These are phyloP conservation scores for Pulveroboletus sp. DNA, from an alignment of 768 basidiomycete species.

Conservation along the genomic window DNA sequence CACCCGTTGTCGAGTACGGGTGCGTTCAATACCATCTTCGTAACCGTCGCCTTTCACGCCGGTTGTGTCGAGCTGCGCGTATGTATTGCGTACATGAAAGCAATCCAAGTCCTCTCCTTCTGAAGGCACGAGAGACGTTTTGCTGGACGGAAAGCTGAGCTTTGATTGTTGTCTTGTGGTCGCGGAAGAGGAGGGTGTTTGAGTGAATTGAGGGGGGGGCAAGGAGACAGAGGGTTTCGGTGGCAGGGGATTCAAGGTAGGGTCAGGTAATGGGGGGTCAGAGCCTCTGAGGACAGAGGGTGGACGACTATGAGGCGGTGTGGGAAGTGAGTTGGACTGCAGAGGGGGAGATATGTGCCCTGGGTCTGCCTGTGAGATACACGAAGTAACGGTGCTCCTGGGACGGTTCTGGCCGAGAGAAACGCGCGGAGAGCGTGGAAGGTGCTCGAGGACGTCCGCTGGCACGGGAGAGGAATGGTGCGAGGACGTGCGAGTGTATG, in stretches of 20 bases:
- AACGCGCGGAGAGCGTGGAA: constrained; percentile 26
- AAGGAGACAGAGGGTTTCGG: constrained; percentile 19
- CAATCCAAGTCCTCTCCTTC: constrained; percentile 80
- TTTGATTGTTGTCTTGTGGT: constrained; percentile 26
- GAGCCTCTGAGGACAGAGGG: constrained; percentile 20
- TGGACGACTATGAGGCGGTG: constrained; percentile 28
- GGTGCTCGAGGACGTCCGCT: constrained; percentile 17
- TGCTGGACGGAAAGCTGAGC: constrained; percentile 41
- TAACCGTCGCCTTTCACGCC: constrained; percentile 96
- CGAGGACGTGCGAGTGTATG: constrained; percentile 18
- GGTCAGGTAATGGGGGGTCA: constrained; percentile 25
- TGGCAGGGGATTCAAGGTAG: constrained; percentile 13
- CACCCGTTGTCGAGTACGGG: constrained; percentile 62
- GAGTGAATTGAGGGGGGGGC: constrained; percentile 31
- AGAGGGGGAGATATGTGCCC: constrained; percentile 14
- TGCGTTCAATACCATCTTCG: constrained; percentile 91
- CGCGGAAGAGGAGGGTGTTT: constrained; percentile 30
- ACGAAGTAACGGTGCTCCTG: constrained; percentile 27
- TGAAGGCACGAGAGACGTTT: constrained; percentile 61
- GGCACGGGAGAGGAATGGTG: constrained; percentile 12
- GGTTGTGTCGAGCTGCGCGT: constrained; percentile 80
- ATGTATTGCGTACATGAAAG: constrained; percentile 79
- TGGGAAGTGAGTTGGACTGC: constrained; percentile 19
- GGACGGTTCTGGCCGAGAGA: constrained; percentile 12
- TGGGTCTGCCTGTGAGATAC: constrained; percentile 20